These are phyloP conservation scores for Xylaria arbuscula DNA, from an alignment of 2,329 filamentous ascomycete genomes.

Conservation along the genomic window DNA sequence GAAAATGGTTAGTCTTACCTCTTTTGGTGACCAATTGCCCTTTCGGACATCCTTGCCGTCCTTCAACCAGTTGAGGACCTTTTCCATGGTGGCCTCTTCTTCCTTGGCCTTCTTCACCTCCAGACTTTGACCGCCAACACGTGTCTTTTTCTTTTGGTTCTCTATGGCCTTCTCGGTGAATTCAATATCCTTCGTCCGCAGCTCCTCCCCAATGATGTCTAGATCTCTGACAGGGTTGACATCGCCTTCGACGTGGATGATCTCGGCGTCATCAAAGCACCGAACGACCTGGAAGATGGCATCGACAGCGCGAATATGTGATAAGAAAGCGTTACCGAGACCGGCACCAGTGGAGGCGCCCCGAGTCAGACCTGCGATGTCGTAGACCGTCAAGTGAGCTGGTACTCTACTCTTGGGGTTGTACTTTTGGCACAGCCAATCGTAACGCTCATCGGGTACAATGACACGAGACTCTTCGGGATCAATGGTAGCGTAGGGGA, in stretches of 20 bases:
- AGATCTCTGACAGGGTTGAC: constrained; percentile 95
- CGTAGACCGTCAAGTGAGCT: constrained; percentile 97
- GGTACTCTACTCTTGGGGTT: constrained; percentile 98
- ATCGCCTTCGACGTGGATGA: constrained; percentile 99
- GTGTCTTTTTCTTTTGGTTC: constrained; percentile 91
- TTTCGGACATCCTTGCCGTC: constrained; percentile 94
- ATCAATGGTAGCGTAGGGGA: constrained; percentile 98
- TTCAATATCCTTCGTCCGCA: constrained; percentile 98
- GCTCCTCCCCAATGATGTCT: constrained; percentile 95
- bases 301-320: constrained; percentile 97
- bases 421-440: constrained; percentile 96
- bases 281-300: constrained; percentile 97
- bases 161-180: constrained; percentile 97
- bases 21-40: constrained; percentile 88
- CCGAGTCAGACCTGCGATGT: constrained; percentile 95
- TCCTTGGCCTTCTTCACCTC: constrained; percentile 98
- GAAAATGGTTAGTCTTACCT: constrained; percentile 72
- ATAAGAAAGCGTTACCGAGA: constrained; percentile 97
- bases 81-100: constrained; percentile 92
- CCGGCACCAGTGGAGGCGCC: constrained; percentile 97
- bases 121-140: constrained; percentile 90
- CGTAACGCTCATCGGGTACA: constrained; percentile 94
- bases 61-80: constrained; percentile 84
- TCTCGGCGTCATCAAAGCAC: constrained; percentile 98
- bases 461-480: constrained; percentile 98